Conservation (phyloP, 768 basidiomycete species). For the Tylopilus intermedius region DNA sequence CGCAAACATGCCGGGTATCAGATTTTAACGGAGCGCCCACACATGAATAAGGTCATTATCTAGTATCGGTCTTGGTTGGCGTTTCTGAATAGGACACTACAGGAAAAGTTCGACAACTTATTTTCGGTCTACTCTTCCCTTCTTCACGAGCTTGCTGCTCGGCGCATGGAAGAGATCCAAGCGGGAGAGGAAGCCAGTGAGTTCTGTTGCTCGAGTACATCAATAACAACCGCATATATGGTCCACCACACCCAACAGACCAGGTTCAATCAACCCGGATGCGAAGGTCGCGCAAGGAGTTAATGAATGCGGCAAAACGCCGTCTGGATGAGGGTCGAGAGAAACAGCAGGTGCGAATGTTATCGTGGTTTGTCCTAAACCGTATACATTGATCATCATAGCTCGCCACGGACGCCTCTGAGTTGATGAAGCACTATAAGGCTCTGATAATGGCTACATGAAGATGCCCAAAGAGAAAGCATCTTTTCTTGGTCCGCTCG, state of each 20-base stretch:
- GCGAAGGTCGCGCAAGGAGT: constrained; percentile 31
- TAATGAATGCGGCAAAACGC: constrained; percentile 31
- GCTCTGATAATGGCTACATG: constrained; percentile 28
- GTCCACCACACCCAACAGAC: constrained; percentile 19
- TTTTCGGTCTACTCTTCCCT: constrained; percentile 22
- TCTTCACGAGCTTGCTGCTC: constrained; percentile 31
- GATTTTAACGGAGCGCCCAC: constrained; percentile 5
- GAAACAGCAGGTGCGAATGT: constrained; percentile 31
- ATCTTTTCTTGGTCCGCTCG: constrained; percentile 2
- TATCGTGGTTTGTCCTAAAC: not conserved
- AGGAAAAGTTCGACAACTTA: constrained; percentile 24
- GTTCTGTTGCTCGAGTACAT: constrained; percentile 8
- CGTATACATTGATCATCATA: constrained; percentile 10
- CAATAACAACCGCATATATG: constrained; percentile 3
- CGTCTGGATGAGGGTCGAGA: constrained; percentile 36
- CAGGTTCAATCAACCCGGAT: constrained; percentile 30
- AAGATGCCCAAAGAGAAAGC: constrained; percentile 7
- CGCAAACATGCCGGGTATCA: constrained; percentile 8
- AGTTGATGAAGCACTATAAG: constrained; percentile 40
- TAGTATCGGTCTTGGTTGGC: not conserved
- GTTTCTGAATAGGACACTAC: constrained; percentile 5
- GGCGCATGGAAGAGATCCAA: constrained; percentile 29
- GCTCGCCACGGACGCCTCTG: constrained; percentile 36
- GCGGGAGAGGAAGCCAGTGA: constrained; percentile 32
- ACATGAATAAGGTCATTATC: constrained; percentile 16